Conservation (phyloP, 139 green algal genomes). For the Nannochloris sp. region DNA sequence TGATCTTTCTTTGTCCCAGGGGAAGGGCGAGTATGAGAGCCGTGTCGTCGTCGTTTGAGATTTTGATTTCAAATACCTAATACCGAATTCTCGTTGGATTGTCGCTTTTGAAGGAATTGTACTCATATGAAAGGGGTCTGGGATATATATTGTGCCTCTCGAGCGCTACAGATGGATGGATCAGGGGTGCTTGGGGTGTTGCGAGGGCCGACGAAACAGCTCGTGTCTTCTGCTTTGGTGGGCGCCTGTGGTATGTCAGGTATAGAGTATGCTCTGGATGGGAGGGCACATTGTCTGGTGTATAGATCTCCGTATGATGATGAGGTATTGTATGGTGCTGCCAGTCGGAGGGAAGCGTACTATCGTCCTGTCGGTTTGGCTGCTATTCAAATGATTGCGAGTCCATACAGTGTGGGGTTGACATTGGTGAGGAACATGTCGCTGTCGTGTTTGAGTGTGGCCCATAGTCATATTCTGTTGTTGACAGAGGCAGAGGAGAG, state of each 20-base stretch:
- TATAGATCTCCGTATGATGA: conserved; percentile 16
- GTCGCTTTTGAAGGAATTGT: no score
- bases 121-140: no score
- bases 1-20: no score
- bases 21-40: no score
- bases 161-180: not conserved
- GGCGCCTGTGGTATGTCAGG: not conserved
- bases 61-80: no score
- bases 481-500: conserved; percentile 6
- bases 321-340: not conserved
- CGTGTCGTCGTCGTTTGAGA: no score
- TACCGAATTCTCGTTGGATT: no score
- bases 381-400: not conserved
- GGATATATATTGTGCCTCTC: no score
- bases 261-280: not conserved
- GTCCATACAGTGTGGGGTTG: conserved; percentile 3
- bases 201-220: conserved; percentile 4
- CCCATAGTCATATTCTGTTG: not conserved
- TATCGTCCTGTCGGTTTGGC: not conserved
- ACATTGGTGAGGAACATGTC: not conserved
- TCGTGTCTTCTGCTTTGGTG: conserved; percentile 9
- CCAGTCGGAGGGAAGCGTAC: not conserved
- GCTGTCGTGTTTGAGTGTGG: not conserved
- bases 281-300: conserved; percentile 10
- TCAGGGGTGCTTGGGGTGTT: not conserved